Percentiles rank a stretch among this genome's conserved stretches.
These are phyloP conservation scores for Talaromyces sp. DNA, from an alignment of 2,329 filamentous ascomycete genomes.

Conservation along the genomic window DNA sequence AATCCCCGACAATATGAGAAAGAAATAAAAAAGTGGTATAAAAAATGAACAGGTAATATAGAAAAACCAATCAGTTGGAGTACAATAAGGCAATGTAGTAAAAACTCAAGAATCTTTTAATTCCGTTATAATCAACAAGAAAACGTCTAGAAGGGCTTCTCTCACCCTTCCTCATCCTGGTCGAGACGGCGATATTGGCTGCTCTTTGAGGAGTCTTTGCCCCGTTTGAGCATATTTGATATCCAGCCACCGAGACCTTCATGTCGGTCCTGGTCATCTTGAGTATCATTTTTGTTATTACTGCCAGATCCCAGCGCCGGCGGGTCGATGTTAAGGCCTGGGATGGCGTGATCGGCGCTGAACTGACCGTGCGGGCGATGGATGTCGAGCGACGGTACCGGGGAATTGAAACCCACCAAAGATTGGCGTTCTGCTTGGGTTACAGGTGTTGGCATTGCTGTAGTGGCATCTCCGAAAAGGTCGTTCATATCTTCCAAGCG, in stretches of 20 bases:
- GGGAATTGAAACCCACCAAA: constrained; percentile 71
- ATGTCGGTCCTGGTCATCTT: constrained; percentile 25
- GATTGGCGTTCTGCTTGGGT: constrained; percentile 75
- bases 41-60: neutral
- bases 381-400: constrained; percentile 69
- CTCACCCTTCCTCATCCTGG: constrained; percentile 36
- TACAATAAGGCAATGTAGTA: neutral
- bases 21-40: neutral
- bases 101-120: neutral
- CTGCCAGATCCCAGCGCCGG: constrained; percentile 53
- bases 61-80: neutral
- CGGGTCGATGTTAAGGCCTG: constrained; percentile 74
- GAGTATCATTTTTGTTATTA: constrained; percentile 43
- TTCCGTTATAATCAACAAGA: neutral
- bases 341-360: constrained; percentile 64
- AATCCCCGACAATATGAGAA: neutral
- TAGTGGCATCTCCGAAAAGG: constrained; percentile 88
- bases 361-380: constrained; percentile 43
- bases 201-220: constrained; percentile 32
- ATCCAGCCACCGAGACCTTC: constrained; percentile 67
- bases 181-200: constrained; percentile 41
- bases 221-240: constrained; percentile 56
- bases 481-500: constrained; percentile 95
- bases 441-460: constrained; percentile 71
- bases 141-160: neutral